phyloP scores from a whole-genome alignment of 768 basidiomycete genomes.

The Infundibulicybe gibba region DNA sequence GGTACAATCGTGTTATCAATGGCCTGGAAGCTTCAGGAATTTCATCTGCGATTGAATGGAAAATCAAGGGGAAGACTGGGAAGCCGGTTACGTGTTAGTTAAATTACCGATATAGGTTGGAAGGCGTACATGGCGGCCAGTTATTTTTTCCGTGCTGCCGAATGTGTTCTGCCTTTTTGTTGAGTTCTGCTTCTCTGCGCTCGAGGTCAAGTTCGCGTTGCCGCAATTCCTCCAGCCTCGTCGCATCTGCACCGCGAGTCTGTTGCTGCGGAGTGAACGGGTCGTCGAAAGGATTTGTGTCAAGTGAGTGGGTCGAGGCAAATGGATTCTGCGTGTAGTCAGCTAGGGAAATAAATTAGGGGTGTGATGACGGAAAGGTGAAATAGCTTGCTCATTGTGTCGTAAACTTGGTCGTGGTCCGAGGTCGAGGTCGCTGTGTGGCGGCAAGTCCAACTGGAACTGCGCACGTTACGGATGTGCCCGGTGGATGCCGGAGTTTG shows the following conservation, averaged over 20 bases:
- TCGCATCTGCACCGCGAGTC: constrained; percentile 27
- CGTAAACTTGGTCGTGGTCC: constrained; percentile 12
- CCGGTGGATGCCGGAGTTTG: too few relatives aligned
- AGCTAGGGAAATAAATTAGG: constrained; percentile 10
- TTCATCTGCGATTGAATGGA: constrained; percentile 88
- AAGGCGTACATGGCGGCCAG: constrained; percentile 81
- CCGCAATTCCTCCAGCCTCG: constrained; percentile 61
- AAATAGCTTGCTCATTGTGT: constrained; percentile 30
- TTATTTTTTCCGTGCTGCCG: constrained; percentile 82
- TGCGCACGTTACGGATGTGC: too few relatives aligned
- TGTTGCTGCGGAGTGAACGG: constrained; percentile 34
- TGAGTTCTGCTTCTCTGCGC: constrained; percentile 73
- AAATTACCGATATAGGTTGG: constrained; percentile 11
- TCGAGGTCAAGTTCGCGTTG: constrained; percentile 81
- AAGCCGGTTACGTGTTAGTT: constrained; percentile 10
- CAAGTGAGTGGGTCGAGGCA: constrained; percentile 80
- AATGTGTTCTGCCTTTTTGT: constrained; percentile 63
- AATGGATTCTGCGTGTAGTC: constrained; percentile 71
- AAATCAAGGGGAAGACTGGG: constrained; percentile 90
- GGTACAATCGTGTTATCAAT: constrained; percentile 83
- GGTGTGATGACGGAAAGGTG: background rate
- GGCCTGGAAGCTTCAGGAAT: constrained; percentile 79
- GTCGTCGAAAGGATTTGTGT: constrained; percentile 90
- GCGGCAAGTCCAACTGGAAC: too few relatives aligned
- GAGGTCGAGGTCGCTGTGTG: background rate